phyloP scores from a whole-genome alignment of 306 rosid species.

The Calophaca sinica region DNA sequence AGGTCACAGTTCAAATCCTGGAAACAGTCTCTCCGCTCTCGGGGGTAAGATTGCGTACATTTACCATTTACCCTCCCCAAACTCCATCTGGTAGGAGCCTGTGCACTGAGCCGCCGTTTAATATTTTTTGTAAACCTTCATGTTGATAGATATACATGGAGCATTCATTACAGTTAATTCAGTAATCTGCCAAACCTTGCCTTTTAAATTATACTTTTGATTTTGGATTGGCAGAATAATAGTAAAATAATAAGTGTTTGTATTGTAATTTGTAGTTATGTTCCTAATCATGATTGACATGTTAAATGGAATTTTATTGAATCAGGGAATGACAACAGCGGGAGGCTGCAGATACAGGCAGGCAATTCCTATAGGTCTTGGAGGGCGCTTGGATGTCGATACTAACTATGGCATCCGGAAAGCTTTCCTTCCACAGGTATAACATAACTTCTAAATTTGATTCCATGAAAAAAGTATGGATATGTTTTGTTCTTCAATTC shows the following conservation, averaged over 20 bases:
- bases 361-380: slow-evolving; percentile 73
- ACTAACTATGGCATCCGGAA: slow-evolving; percentile 77
- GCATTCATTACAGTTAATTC: background rate
- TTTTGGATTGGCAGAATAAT: slow-evolving; percentile 26
- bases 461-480: no score
- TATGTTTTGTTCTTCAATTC: no score
- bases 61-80: no score
- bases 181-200: background rate
- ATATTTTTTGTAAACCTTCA: background rate
- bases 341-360: slow-evolving; percentile 93
- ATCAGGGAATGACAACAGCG: slow-evolving; percentile 76
- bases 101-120: no score
- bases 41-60: no score
- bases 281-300: slow-evolving; percentile 28
- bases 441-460: background rate
- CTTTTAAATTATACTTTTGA: background rate
- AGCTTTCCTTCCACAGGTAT: slow-evolving; percentile 93
- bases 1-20: no score
- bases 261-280: background rate
- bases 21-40: no score
- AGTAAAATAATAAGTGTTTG: background rate
- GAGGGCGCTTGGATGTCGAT: slow-evolving; percentile 79
- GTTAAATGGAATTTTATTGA: slow-evolving; percentile 22
- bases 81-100: no score
- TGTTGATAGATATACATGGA: background rate